Evolutionary conservation across 2,329 filamentous ascomycete species (phyloP), one percentile per base, ranked within the genome.

Genomic region (Ceratocystis colombiana): DNA sequence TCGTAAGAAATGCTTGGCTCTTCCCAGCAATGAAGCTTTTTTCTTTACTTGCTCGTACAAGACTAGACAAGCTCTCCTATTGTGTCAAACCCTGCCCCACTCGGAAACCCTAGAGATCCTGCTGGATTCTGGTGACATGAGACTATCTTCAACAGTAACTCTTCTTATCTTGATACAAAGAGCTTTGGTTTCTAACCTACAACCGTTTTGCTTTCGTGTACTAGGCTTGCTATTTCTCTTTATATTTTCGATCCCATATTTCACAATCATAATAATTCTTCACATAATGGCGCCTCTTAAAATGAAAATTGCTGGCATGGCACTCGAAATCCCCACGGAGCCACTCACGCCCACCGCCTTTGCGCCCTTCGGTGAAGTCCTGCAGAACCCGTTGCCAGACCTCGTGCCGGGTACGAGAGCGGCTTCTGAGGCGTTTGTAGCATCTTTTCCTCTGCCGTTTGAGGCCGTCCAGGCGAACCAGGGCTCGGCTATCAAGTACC

Each of bases 401-500:
- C 73, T 85, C 70, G 64, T 61, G 7, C n/a, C 50, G 5, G 66
- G 69, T 53, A 69, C 67, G 41, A 28, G 69, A 30, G 64, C 63
- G 1, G 57, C 67, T 12, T 22, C 37, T 30, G 46, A 50, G 64
- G 68, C 46, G 57, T 66, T 50, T 28, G 28, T 44, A 41, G 17
- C 64, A 5, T 25, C 53, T 63, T 28, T 55, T 1, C 20, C 66
- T 15, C 70, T 77, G 2, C 77, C 81, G 30, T 74, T 77, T 71
- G 78, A 79, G 69, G 78, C 82, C 66, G 77, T 86, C 3, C 80
- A 84, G 2, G 83, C 86, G 61, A 97, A 97, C 79, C 92, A 97
- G 78, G 89, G 89, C 72, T 87, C 86, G 25, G 93, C 94, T 17
- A 84, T 93, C 72, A 96, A 96, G 75, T 95, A 94, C 76, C 82